Percentiles rank a stretch among this genome's conserved stretches.
Conservation (phyloP, 805 yeast genomes). For the Spathaspora sp. region DNA sequence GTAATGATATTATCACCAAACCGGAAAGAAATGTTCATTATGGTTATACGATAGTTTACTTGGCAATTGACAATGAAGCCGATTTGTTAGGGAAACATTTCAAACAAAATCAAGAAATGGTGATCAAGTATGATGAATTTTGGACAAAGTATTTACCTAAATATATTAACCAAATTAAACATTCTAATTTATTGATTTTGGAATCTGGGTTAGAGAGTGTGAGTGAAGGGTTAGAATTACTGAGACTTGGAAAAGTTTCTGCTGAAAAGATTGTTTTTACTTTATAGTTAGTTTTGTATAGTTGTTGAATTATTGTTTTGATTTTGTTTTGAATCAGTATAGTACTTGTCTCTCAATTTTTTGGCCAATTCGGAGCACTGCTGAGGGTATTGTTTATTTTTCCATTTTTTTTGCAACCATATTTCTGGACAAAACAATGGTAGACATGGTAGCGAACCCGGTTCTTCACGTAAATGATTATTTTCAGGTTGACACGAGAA, state of each 20-base stretch:
- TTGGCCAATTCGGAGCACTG: too few species aligned
- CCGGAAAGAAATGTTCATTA: conserved; percentile 9
- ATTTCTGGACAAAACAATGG: too few species aligned
- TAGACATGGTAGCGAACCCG: too few species aligned
- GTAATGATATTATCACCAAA: neutral
- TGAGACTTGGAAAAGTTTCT: conserved; percentile 34
- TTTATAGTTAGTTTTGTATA: neutral
- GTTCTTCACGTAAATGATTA: too few species aligned
- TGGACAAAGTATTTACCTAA: conserved; percentile 19
- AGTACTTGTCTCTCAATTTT: too few species aligned
- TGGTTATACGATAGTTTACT: neutral
- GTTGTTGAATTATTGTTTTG: neutral
- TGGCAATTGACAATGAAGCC: neutral
- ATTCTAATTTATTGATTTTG: conserved; percentile 18
- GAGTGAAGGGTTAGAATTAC: conserved; percentile 32
- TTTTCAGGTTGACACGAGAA: too few species aligned
- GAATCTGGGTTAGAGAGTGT: conserved; percentile 19
- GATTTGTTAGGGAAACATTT: neutral
- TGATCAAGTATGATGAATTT: conserved; percentile 13
- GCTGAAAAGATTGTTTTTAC: conserved; percentile 43
- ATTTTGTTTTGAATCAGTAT: too few species aligned
- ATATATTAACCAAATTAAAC: conserved; percentile 10
- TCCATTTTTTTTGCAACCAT: too few species aligned
- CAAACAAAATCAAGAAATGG: neutral
- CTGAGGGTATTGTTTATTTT: too few species aligned